Base-by-base conservation (phyloP, 371 early-diverging fungal genomes). In the Entomophthora muscae region DNA sequence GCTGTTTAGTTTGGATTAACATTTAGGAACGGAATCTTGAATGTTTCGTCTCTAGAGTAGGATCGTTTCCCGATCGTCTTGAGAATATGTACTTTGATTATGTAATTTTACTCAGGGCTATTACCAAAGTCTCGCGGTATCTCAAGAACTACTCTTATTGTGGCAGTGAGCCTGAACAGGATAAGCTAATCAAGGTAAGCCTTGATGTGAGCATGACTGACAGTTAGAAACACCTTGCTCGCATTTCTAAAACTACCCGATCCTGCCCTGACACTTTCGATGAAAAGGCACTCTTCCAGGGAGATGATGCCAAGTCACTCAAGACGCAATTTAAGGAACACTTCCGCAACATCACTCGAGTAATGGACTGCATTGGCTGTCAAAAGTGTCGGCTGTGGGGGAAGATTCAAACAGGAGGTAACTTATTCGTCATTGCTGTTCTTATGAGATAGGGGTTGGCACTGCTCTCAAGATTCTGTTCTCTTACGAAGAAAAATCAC, bases 351-450 rank as follows among this genome's bases (percentile, higher is more conserved):
- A 87, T 98, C 13, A 87, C 94, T 13, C 73, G 83, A 28, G 94
- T 96, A 68, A 93, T 99, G 95, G 96, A 96, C 72, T 97, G 98
- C 69, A 93, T 98, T 21, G 91, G 89, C 0, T 99, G 99, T 72
- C 93, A 98, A 71, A 98, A 97, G 72, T 99, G 99, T 69, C 75
- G 92, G 60, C 75, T 99, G 31, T 99, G 99, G 99, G 98, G 98
- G 24, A 99, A 98, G 66, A 67, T 86, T 24, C 89, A 91, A 69
- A 83, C 84, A 13, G 72, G 79, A 30, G 90, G 90, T 61, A 61
- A 61, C 17, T n/a, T n/a, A n/a, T n/a, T n/a, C n/a, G n/a, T n/a
- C n/a, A n/a, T n/a, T n/a, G n/a, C n/a, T n/a, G n/a, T n/a, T n/a
- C 28, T 55, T 22, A 24, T 26, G 10, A 26, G 7, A 24, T 61